These are phyloP conservation scores for Trichoderma arundinaceum DNA, from an alignment of 2,329 filamentous ascomycete genomes.

Conservation along the genomic window DNA sequence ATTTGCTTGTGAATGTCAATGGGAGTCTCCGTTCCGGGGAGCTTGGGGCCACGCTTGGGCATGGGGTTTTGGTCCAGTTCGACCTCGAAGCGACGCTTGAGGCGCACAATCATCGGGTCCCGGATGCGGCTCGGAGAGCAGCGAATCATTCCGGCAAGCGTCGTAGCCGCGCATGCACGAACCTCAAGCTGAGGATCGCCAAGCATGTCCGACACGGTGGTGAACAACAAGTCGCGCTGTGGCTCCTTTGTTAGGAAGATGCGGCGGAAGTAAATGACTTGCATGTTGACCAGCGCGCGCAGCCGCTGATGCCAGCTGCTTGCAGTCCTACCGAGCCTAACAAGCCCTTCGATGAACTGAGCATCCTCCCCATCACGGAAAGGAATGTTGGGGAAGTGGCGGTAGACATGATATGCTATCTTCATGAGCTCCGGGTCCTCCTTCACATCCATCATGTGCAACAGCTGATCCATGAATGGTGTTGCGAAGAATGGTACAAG, in stretches of 20 bases:
- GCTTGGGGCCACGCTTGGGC: slow-evolving; percentile 70
- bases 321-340: slow-evolving; percentile 84
- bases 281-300: slow-evolving; percentile 95
- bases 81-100: slow-evolving; percentile 80
- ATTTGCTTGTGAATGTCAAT: slow-evolving; percentile 77
- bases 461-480: slow-evolving; percentile 85
- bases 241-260: slow-evolving; percentile 80
- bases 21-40: slow-evolving; percentile 69
- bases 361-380: slow-evolving; percentile 85
- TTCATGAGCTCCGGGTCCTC: slow-evolving; percentile 96
- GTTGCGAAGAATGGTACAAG: slow-evolving; percentile 90
- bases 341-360: slow-evolving; percentile 82
- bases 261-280: slow-evolving; percentile 96
- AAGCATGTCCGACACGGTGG: slow-evolving; percentile 95
- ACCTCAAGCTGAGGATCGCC: slow-evolving; percentile 92
- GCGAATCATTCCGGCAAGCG: slow-evolving; percentile 95
- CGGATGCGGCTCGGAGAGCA: slow-evolving; percentile 86
- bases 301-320: slow-evolving; percentile 94
- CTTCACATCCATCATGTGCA: slow-evolving; percentile 99
- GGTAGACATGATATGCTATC: slow-evolving; percentile 94
- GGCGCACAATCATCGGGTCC: slow-evolving; percentile 73
- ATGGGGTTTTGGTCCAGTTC: slow-evolving; percentile 84
- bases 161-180: slow-evolving; percentile 87
- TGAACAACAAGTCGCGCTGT: slow-evolving; percentile 82
- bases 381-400: slow-evolving; percentile 93